Conservation (phyloP, 176 grass and related monocot species). For the Microstegium vimineum region DNA sequence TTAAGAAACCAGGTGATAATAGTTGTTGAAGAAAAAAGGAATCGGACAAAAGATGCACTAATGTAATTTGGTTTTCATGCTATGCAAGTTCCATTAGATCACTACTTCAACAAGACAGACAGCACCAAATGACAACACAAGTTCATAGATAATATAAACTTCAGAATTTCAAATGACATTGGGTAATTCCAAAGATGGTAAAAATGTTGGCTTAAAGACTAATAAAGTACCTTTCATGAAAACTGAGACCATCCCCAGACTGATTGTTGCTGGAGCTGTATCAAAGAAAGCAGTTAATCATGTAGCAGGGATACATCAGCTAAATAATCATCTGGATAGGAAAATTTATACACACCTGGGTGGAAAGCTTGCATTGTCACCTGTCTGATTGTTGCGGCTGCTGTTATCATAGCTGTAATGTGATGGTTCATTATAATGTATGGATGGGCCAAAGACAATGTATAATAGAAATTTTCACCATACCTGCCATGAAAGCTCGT, state of each 20-base stretch:
- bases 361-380: slow-evolving; percentile 4
- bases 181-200: neutral
- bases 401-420: slow-evolving; percentile 31
- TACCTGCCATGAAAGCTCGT: slow-evolving; percentile 27
- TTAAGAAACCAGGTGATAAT: neutral
- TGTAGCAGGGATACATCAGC: slow-evolving; percentile 10
- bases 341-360: slow-evolving; percentile 27
- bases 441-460: neutral
- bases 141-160: neutral
- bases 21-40: neutral
- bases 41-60: neutral
- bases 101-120: neutral
- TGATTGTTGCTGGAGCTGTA: slow-evolving; percentile 29
- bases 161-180: neutral
- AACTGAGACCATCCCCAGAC: slow-evolving; percentile 43
- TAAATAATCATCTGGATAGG: neutral
- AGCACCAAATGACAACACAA: neutral
- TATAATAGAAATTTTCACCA: neutral
- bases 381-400: slow-evolving; percentile 21
- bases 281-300: slow-evolving; percentile 2
- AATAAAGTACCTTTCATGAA: slow-evolving; percentile 50
- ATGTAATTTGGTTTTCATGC: neutral
- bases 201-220: neutral
- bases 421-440: slow-evolving; percentile 20
- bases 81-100: neutral